Evolutionary conservation across 2,329 filamentous ascomycete species (phyloP), one percentile per base, ranked within the genome.

Genomic region (Neofusicoccum ribis): DNA sequence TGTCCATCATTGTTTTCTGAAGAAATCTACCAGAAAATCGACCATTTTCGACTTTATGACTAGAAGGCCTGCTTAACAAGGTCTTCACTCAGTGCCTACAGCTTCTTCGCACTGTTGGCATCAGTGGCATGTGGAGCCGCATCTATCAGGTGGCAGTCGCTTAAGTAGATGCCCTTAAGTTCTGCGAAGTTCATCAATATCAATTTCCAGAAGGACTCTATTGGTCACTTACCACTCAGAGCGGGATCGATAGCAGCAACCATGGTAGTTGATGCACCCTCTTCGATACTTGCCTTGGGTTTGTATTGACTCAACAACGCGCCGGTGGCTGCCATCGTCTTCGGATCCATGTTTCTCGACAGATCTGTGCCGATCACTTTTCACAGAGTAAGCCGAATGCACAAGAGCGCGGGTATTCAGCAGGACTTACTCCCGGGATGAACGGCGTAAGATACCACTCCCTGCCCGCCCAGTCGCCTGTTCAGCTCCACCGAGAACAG

Each of bases 61-160:
- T 34, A 52, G 31, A 52, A 52, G 2, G 1, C 69, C 59, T 76
- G 63, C n/a, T 71, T 72, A 3, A 76, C 72, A 7, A 76, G 62
- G 65, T 71, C 67, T 70, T 76, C 72, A 52, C 74, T 76, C 66
- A 76, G 64, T 63, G 71, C 69, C 73, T 74, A 77, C 31, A 75
- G 56, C 50, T 68, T 73, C 62, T 76, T 71, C 8, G 65, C 68
- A 54, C 72, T 69, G 11, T 68, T 68, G 8, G 66, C 63, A 5
- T 69, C 70, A 20, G 49, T 68, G 14, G 71, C 73, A 0, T 68
- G 72, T 0, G 69, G 60, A 50, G 69, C 54, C 23, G 72, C 34
- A 11, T 34, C 47, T 1, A 67, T 66, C 9, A 73, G 17, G 47
- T 76, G 68, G 6, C 67, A 72, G 56, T 76, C 56, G 41, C 72